A percentile compares a stretch with the other conserved stretches of the same genome.
Evolutionary conservation across 768 basidiomycete genomes (phyloP).

Genomic region (Naganishia friedmannii): DNA sequence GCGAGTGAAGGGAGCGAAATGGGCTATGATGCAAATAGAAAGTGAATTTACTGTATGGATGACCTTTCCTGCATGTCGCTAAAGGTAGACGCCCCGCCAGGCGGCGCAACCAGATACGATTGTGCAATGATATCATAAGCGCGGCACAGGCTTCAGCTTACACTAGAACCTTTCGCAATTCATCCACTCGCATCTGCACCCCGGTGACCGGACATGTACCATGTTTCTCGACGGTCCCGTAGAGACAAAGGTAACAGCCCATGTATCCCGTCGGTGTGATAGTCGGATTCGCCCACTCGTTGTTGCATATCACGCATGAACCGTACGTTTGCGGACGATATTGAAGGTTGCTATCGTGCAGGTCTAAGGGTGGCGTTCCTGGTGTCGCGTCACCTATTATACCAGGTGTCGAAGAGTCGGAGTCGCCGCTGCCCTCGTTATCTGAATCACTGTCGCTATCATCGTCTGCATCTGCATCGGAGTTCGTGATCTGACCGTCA

Average conservation of each 20-base stretch:
- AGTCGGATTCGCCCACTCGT: conserved; percentile 75
- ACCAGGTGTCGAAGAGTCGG: conserved; percentile 11
- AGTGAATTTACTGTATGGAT: neutral
- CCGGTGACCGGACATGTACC: conserved; percentile 85
- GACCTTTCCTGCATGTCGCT: too few species aligned
- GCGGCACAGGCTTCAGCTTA: neutral
- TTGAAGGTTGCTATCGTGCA: conserved; percentile 52
- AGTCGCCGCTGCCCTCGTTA: conserved; percentile 5
- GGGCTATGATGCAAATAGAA: conserved; percentile 31
- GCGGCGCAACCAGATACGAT: too few species aligned
- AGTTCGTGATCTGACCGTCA: neutral
- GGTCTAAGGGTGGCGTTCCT: conserved; percentile 50
- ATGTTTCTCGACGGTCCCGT: conserved; percentile 72
- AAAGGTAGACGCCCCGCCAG: neutral
- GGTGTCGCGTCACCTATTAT: neutral
- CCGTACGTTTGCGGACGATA: conserved; percentile 68
- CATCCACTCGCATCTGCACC: conserved; percentile 63
- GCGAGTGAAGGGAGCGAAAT: conserved; percentile 61
- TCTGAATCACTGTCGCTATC: conserved; percentile 13
- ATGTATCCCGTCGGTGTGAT: conserved; percentile 89
- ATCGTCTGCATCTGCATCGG: neutral
- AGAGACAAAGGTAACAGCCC: conserved; percentile 88
- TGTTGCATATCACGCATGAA: conserved; percentile 76
- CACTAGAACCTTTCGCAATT: conserved; percentile 74
- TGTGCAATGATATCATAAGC: neutral